Conservation (phyloP, 2,329 filamentous ascomycete species). For the Fusarium tanahbumbuense region DNA sequence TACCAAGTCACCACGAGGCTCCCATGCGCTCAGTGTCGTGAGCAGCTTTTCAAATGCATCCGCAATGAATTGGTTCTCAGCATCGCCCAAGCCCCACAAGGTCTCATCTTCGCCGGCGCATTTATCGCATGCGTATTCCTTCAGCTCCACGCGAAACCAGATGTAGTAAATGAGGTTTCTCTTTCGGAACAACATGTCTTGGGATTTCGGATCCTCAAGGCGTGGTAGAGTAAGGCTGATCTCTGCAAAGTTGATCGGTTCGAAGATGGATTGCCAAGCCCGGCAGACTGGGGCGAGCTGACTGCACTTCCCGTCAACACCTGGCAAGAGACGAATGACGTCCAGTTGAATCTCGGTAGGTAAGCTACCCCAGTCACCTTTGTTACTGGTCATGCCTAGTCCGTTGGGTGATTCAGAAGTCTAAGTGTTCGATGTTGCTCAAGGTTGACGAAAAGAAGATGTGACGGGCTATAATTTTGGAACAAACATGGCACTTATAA, state of each 20-base stretch:
- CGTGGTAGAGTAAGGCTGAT: slow-evolving; percentile 43
- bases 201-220: slow-evolving; percentile 33
- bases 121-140: slow-evolving; percentile 39
- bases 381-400: too few relatives aligned
- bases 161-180: slow-evolving; percentile 43
- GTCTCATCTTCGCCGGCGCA: slow-evolving; percentile 10
- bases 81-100: slow-evolving; percentile 33
- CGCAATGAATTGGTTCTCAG: slow-evolving; percentile 37
- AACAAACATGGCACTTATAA: too few relatives aligned
- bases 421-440: too few relatives aligned
- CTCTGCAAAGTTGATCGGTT: slow-evolving; percentile 44
- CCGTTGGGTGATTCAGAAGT: too few relatives aligned
- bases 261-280: slow-evolving; percentile 43
- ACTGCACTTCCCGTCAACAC: slow-evolving; percentile 24
- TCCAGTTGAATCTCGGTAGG: too few relatives aligned
- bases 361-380: too few relatives aligned
- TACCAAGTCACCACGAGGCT: slow-evolving; percentile 48
- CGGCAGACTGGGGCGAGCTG: slow-evolving; percentile 35
- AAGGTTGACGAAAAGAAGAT: too few relatives aligned
- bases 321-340: too few relatives aligned
- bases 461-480: too few relatives aligned
- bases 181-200: slow-evolving; percentile 38
- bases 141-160: slow-evolving; percentile 48
- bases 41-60: slow-evolving; percentile 43
- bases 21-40: slow-evolving; percentile 48